Percentiles rank a stretch among this genome's conserved stretches.
Conservation (phyloP, 805 yeast species). For the Candida fluviatilis region DNA sequence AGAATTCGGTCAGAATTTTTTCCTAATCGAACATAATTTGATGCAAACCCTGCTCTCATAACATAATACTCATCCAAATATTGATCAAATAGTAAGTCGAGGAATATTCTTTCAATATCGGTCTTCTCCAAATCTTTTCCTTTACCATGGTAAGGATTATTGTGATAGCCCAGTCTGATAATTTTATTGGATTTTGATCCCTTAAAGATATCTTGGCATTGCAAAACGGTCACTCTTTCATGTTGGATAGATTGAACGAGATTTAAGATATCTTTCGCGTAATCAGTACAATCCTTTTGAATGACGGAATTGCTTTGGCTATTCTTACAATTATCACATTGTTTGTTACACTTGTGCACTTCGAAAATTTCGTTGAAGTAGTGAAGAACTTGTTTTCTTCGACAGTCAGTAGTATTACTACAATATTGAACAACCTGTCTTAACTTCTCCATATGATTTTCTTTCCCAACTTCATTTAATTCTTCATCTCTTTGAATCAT, state of each 20-base stretch:
- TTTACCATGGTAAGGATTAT: conserved; percentile 58
- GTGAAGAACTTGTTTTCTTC: conserved; percentile 82
- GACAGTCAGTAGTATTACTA: conserved; percentile 85
- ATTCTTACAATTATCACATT: conserved; percentile 81
- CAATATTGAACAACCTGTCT: conserved; percentile 87
- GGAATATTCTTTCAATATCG: conserved; percentile 78
- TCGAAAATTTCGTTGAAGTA: conserved; percentile 86
- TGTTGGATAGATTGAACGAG: conserved; percentile 55
- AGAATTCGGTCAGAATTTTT: conserved; percentile 48
- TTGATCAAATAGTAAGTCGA: conserved; percentile 64
- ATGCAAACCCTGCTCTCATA: conserved; percentile 64
- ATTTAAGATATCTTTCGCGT: conserved; percentile 54
- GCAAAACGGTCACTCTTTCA: conserved; percentile 66
- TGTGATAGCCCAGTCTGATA: conserved; percentile 57
- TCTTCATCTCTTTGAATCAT: conserved; percentile 77
- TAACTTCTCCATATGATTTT: conserved; percentile 71
- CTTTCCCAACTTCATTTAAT: conserved; percentile 58
- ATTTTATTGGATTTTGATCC: conserved; percentile 68
- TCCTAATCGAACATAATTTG: conserved; percentile 69
- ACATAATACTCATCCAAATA: conserved; percentile 68
- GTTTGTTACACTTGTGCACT: conserved; percentile 55
- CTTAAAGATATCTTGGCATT: conserved; percentile 78
- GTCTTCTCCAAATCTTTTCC: conserved; percentile 64
- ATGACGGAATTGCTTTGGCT: conserved; percentile 34
- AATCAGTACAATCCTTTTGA: conserved; percentile 63